phyloP scores from a whole-genome alignment of 2,329 filamentous ascomycete genomes.

The Fusarium phyllophilum region DNA sequence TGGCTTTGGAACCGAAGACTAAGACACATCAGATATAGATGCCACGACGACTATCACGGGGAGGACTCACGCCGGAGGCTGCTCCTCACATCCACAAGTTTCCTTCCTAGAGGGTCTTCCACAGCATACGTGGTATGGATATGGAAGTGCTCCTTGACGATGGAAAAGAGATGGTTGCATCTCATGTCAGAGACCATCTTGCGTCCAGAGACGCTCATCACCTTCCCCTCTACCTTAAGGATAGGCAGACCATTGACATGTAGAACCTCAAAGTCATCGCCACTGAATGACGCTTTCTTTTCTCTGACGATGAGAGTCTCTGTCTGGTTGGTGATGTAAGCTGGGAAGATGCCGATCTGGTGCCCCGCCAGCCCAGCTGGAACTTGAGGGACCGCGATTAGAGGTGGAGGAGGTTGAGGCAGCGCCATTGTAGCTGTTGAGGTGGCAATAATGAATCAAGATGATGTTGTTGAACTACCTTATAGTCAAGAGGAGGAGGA shows the following conservation, averaged over 20 bases:
- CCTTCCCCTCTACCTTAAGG: constrained; percentile 66
- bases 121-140: constrained; percentile 63
- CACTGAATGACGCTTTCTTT: constrained; percentile 68
- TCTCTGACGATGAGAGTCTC: constrained; percentile 69
- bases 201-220: constrained; percentile 62
- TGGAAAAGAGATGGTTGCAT: constrained; percentile 66
- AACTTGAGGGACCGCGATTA: not conserved
- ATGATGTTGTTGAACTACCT: not conserved
- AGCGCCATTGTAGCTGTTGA: constrained; percentile 14
- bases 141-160: constrained; percentile 62
- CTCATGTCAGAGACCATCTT: constrained; percentile 66
- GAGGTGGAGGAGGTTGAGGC: constrained; percentile 12
- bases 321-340: constrained; percentile 49
- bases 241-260: constrained; percentile 63
- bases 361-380: constrained; percentile 33
- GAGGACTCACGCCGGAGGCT: constrained; percentile 60
- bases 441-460: not conserved
- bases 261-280: constrained; percentile 72
- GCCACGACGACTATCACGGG: not conserved
- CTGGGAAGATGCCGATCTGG: constrained; percentile 54
- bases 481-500: not conserved
- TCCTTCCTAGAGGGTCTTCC: constrained; percentile 56
- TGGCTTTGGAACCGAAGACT: constrained; percentile 66
- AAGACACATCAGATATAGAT: not conserved
- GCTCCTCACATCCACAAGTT: constrained; percentile 66